phyloP scores from a whole-genome alignment of 148 eudicot genomes.

The Silene uniflora region DNA sequence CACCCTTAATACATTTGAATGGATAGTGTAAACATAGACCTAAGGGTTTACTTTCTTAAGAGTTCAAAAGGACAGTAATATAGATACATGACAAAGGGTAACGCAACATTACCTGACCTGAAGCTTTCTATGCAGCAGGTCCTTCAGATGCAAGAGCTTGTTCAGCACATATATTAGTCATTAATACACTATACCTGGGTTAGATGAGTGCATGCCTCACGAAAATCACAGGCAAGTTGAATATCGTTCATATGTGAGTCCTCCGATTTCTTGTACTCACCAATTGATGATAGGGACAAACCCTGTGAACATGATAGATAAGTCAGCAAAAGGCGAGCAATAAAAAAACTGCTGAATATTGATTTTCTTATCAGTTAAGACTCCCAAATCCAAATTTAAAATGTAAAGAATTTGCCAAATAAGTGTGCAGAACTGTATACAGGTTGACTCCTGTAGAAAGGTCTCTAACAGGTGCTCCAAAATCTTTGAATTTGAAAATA shows the following conservation, averaged over 20 bases:
- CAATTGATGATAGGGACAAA: constrained; percentile 67
- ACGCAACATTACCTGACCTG: constrained; percentile 71
- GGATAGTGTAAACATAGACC: no score
- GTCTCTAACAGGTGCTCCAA: constrained; percentile 70
- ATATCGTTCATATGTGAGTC: constrained; percentile 82
- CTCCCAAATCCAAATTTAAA: background rate
- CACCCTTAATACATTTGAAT: no score
- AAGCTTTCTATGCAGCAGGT: constrained; percentile 66
- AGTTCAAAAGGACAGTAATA: no score
- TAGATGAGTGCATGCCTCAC: constrained; percentile 87
- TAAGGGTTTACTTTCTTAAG: no score
- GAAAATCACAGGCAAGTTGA: constrained; percentile 59
- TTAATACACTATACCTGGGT: constrained; percentile 54
- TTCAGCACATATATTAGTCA: constrained; percentile 88
- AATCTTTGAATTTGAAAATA: constrained; percentile 85
- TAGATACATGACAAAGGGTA: background rate
- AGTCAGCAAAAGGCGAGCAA: background rate
- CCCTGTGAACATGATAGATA: constrained; percentile 41
- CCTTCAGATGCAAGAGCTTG: constrained; percentile 87
- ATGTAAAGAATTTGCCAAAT: constrained; percentile 52
- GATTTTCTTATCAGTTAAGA: background rate
- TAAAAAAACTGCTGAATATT: background rate
- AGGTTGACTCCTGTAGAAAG: constrained; percentile 71
- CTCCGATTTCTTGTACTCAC: constrained; percentile 73
- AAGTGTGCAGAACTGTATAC: constrained; percentile 82